phyloP scores from a whole-genome alignment of 2,329 filamentous ascomycete species.

The Dryadomyces quercivorus region DNA sequence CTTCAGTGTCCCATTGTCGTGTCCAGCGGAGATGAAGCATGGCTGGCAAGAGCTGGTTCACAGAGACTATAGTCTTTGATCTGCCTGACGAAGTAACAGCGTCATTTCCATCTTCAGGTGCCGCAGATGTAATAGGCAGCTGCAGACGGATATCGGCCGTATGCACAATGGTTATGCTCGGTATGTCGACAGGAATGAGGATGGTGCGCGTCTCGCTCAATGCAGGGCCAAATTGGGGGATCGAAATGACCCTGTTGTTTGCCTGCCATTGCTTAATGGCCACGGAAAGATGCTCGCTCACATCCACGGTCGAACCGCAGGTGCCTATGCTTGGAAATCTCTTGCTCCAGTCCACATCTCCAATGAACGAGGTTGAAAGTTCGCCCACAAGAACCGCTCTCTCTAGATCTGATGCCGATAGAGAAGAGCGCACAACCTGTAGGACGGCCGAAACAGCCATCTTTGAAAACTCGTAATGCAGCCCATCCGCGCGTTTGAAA shows the following conservation, averaged over 20 bases:
- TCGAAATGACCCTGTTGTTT: conserved; percentile 19
- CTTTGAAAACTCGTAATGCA: conserved; percentile 2
- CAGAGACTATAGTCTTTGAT: conserved; percentile 32
- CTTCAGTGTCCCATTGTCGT: conserved; percentile 44
- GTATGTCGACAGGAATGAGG: conserved; percentile 80
- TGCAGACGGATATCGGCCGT: conserved; percentile 55
- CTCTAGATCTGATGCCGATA: conserved; percentile 43
- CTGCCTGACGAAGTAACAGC: conserved; percentile 12
- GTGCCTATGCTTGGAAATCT: conserved; percentile 35
- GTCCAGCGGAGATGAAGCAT: conserved; percentile 52
- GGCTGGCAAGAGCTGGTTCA: conserved; percentile 54
- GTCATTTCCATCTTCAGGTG: conserved; percentile 1
- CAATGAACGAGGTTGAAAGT: conserved; percentile 35
- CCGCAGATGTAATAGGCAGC: conserved; percentile 8
- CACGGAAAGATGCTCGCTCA: conserved; percentile 18
- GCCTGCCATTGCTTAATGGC: conserved; percentile 28
- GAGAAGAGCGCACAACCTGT: conserved; percentile 26
- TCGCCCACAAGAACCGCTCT: conserved; percentile 40
- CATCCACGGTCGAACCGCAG: conserved; percentile 8
- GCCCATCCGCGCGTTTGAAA: conserved; percentile 18
- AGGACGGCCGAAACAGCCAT: conserved; percentile 24
- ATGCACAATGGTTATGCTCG: conserved; percentile 69
- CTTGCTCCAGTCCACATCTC: conserved; percentile 32
- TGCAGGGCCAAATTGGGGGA: conserved; percentile 19
- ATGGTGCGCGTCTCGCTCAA: conserved; percentile 47